Evolutionary conservation across 805 yeast species (phyloP).

Genomic region (Spathaspora girioi): DNA sequence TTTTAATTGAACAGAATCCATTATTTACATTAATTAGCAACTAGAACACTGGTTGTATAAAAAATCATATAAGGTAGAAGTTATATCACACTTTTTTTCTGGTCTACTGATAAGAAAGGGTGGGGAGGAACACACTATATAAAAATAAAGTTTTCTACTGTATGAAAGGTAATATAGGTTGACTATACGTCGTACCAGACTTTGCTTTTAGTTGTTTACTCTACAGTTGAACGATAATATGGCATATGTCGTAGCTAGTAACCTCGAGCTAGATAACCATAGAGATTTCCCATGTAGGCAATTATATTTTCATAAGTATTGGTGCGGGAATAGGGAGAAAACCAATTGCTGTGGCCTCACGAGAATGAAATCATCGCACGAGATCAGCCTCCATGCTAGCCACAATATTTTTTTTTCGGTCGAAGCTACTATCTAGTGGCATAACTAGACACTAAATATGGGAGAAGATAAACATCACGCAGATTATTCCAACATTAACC

Average conservation of each 20-base stretch:
- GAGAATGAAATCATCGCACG: background rate
- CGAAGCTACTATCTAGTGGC: background rate
- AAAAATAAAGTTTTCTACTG: background rate
- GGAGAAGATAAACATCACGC: conserved; percentile 52
- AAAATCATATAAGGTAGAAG: background rate
- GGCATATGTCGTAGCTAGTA: too few relatives aligned
- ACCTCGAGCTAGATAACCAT: too few relatives aligned
- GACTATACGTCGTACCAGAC: too few relatives aligned
- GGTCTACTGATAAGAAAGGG: background rate
- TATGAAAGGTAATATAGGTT: too few relatives aligned
- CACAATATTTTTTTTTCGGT: background rate
- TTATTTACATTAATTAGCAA: background rate
- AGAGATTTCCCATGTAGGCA: too few relatives aligned
- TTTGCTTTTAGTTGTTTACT: too few relatives aligned
- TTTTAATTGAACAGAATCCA: background rate
- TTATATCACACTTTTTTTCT: background rate
- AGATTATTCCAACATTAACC: conserved; percentile 56
- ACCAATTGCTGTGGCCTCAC: background rate
- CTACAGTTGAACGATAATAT: too few relatives aligned
- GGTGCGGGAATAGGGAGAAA: too few relatives aligned
- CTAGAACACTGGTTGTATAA: background rate
- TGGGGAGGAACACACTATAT: background rate
- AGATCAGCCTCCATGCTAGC: background rate
- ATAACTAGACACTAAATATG: conserved; percentile 6
- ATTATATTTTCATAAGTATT: too few relatives aligned